Base-by-base conservation (phyloP, 345 rosid species). In the Salix caprea region DNA sequence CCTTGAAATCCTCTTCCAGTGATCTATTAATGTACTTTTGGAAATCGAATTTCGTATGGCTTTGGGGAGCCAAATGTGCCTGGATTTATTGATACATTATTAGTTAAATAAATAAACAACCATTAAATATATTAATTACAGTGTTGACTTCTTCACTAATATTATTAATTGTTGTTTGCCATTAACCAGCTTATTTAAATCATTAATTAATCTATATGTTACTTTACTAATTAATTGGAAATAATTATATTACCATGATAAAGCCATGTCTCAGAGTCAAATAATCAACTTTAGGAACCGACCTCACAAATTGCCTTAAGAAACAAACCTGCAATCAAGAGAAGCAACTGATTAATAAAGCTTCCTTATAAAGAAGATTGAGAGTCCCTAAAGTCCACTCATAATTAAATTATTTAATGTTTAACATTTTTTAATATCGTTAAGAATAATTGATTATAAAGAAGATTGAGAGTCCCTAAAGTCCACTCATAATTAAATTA, bases 1-100 rank as follows among this genome's bases (percentile, higher is more conserved):
- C 88, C 72, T 87, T 87, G 84, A 87, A 87, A 72, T 87, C 90
- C 78, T 87, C 90, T 74, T 87, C 90, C 77, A 87, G 67, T 34
- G 88, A 87, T 80, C 90, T 83, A 19, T 85, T 87, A 2, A 87
- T 84, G 67, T 87, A 87, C 61, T 78, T 84, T 67, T 84, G 88
- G 82, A 87, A 87, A 80, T 87, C 72, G 32, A 87, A 87, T 69
- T 74, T 84, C 24, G 30, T 11, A 13, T 79, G 78, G 79, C 86
- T 87, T 76, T 77, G 78, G 32, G 90, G 90, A 7, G 85, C 83
- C 68, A 87, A 82, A 79, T 87, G 90, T 11, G 88, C 90, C 90
- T 87, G 82, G 64, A 79, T 75, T 32, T 48, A 21, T 23, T 1
- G 24, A 44, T 1, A n/a, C 42, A 65, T 5, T 11, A 15, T 16